Evolutionary conservation across 2,329 filamentous ascomycete genomes (phyloP).

Genomic region (Trichoderma sp.): DNA sequence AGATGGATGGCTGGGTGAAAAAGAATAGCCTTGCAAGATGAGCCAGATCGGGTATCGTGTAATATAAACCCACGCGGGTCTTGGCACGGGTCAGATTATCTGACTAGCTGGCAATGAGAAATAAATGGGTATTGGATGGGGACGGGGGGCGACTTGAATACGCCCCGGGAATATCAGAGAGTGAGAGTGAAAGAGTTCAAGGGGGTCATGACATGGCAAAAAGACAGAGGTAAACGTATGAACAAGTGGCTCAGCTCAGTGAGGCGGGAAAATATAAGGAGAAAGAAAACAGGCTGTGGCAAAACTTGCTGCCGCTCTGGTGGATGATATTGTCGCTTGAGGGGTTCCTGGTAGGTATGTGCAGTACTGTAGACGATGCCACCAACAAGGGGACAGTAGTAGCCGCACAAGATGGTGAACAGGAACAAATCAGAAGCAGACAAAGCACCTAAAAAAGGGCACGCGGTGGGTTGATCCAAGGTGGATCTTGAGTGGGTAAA

Average conservation of each 20-base stretch:
- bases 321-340: not conserved
- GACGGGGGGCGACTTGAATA: not conserved
- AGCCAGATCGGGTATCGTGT: conserved; percentile 21
- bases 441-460: conserved; percentile 7
- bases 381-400: too few species aligned
- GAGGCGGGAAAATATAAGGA: not conserved
- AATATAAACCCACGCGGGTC: conserved; percentile 7
- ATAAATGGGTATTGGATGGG: not conserved
- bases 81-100: not conserved
- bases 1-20: not conserved
- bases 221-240: not conserved
- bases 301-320: not conserved
- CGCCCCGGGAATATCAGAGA: not conserved
- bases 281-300: not conserved
- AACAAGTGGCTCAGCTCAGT: not conserved
- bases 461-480: conserved; percentile 8
- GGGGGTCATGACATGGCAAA: not conserved
- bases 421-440: not conserved
- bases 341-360: not conserved
- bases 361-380: not conserved
- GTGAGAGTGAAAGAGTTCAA: not conserved
- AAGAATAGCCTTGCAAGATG: conserved; percentile 21
- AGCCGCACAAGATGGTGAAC: not conserved
- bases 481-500: conserved; percentile 16
- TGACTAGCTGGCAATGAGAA: conserved; percentile 9